phyloP scores from a whole-genome alignment of 495 filamentous ascomycete genomes.

The Aspergillus baeticus region DNA sequence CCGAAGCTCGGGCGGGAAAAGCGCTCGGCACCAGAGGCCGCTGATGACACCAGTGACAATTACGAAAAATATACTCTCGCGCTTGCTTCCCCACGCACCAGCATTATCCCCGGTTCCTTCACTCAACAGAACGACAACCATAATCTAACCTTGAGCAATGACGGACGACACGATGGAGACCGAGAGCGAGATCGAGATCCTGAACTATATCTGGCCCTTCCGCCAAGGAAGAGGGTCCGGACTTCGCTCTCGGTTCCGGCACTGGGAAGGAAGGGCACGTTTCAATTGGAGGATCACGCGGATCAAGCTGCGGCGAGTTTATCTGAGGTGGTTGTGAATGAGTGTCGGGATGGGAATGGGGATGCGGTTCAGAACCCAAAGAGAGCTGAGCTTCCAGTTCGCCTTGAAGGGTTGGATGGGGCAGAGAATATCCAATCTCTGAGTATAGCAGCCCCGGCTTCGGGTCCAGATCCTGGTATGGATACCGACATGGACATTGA shows the following conservation, averaged over 20 bases:
- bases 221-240: conserved; percentile 1
- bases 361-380: not conserved
- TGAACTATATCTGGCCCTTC: not conserved
- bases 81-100: too few relatives aligned
- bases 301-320: not conserved
- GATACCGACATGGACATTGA: not conserved
- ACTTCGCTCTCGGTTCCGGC: not conserved
- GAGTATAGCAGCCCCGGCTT: too few relatives aligned
- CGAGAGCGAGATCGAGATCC: not conserved
- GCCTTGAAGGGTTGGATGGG: too few relatives aligned
- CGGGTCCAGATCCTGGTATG: too few relatives aligned
- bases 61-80: too few relatives aligned
- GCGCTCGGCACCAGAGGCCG: too few relatives aligned
- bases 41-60: too few relatives aligned
- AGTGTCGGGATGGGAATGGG: too few relatives aligned
- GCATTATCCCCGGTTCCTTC: not conserved
- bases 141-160: not conserved
- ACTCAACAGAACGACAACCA: not conserved
- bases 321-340: not conserved
- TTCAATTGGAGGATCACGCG: not conserved
- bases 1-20: too few relatives aligned
- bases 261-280: not conserved
- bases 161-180: not conserved
- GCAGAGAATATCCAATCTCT: too few relatives aligned
- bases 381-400: not conserved